Base-by-base conservation (phyloP, 805 yeast species). In the Metschnikowia peoriensis region DNA sequence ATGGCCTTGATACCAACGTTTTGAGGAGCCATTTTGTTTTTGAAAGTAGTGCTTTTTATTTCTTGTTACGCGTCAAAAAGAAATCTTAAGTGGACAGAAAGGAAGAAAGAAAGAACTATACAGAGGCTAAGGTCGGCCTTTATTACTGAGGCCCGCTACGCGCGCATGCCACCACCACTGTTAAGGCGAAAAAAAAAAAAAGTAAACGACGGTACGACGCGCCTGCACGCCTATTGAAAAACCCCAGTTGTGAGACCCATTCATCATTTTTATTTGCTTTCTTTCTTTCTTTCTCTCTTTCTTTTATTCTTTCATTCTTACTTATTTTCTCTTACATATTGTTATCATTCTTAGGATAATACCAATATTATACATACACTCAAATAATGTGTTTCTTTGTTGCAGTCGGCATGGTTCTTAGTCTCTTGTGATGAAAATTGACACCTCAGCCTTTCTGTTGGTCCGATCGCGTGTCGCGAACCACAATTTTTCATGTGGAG, bases 1-100 rank as follows among this genome's bases (percentile, higher is more conserved):
- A 94, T 82, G 71, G 96, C 99, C 71, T 93, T 93, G 75, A 94
- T 94, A 76, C 99, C 99, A 64, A 94, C 81, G 79, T 93, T 93
- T 67, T 82, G 81, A 54, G 96, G 90, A 37, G 61, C 58, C 63
- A 60, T 60, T 14, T 44, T 56, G 32, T 40, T 16, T 38, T 28
- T 28, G 35, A 10, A 12, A 12, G 14, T 38, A 15, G 7, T 43
- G 14, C 8, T 38, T 9, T 38, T 16, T 34, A 34, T 38, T 38
- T 38, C n/a, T 16, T 9, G 35, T 32, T 32, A 32, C 10, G 14
- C 35, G 2, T 12, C 3, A 28, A n/a, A 44, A 44, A 12, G 41
- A 22, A 27, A 22, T 22, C 22, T 22, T 22, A 22, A 22, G 22
- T 22, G 22, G 22, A 22, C 22, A 22, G 22, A 22, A 22, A 22